phyloP scores from a whole-genome alignment of 169 alveolate genomes.

The Amoebophrya sp. region DNA sequence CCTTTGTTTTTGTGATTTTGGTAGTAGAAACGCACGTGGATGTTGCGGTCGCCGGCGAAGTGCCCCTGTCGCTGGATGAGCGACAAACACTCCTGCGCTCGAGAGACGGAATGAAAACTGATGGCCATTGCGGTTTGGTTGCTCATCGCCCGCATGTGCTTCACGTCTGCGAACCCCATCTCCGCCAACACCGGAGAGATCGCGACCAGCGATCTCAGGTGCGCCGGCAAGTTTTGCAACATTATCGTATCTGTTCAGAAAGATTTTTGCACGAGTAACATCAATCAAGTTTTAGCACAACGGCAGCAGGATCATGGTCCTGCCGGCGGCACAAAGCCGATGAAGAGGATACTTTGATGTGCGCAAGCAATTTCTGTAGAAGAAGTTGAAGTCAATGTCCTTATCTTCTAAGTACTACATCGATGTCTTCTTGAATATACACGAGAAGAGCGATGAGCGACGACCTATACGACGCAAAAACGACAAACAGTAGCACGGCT shows the following conservation, averaged over 20 bases:
- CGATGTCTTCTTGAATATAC: no score
- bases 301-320: background rate
- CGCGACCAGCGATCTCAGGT: background rate
- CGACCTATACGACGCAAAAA: no score
- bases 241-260: background rate
- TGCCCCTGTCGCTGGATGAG: background rate
- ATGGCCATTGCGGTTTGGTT: background rate
- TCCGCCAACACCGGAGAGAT: background rate
- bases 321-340: background rate
- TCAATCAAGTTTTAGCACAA: background rate
- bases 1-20: no score
- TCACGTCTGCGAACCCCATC: background rate
- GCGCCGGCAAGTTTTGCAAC: background rate
- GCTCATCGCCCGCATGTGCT: background rate
- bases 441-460: no score
- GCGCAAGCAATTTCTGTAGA: no score
- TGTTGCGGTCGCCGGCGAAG: background rate
- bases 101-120: background rate
- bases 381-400: no score
- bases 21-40: background rate
- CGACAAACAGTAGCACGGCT: no score
- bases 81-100: background rate
- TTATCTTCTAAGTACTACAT: no score
- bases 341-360: background rate
- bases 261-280: background rate